phyloP scores from a whole-genome alignment of 2,329 filamentous ascomycete species.

The Paraphaeosphaeria minitans region DNA sequence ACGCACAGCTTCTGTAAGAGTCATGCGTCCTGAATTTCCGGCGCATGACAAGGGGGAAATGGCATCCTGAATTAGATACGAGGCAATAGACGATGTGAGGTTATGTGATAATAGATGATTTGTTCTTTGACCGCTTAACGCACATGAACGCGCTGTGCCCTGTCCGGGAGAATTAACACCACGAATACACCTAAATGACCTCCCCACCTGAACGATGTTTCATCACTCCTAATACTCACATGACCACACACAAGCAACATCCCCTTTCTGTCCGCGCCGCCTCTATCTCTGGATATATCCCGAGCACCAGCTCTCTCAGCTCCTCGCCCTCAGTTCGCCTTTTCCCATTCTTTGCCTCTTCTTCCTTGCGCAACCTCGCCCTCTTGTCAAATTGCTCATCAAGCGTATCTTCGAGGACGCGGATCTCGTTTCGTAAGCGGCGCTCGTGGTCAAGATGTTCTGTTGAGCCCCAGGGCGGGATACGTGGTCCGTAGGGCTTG shows the following conservation, averaged over 20 bases:
- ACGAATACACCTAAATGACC: not conserved
- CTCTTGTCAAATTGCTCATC: not conserved
- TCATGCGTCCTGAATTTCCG: not conserved
- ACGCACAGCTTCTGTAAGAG: not conserved
- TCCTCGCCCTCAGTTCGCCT: slow-evolving; percentile 10
- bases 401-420: not conserved
- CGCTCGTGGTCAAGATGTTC: slow-evolving; percentile 5
- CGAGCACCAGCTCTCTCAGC: slow-evolving; percentile 7
- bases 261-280: not conserved
- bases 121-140: too few species aligned
- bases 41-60: too few species aligned
- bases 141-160: not conserved
- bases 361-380: not conserved
- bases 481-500: slow-evolving; percentile 3
- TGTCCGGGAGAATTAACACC: not conserved
- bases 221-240: not conserved
- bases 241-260: not conserved
- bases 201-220: too few species aligned
- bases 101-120: too few species aligned
- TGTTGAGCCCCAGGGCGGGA: slow-evolving; percentile 10
- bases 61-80: too few species aligned
- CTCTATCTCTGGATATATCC: slow-evolving; percentile 13
- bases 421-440: not conserved
- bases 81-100: too few species aligned
- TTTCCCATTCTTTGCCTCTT: not conserved